phyloP scores from a whole-genome alignment of 495 filamentous ascomycete species.

The Neurospora sp. region DNA sequence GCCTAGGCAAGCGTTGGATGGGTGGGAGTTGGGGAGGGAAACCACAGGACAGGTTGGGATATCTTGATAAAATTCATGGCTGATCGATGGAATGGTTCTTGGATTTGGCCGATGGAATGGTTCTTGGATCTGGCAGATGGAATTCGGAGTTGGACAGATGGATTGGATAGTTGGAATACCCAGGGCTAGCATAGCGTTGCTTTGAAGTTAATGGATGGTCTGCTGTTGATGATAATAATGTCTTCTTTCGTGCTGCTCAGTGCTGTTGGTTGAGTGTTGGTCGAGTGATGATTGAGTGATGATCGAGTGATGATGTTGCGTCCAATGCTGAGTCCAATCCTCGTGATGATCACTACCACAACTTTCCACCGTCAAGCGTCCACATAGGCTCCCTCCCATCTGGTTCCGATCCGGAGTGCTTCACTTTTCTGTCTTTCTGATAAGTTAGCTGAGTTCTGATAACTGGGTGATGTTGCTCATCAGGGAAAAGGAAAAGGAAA shows the following conservation, averaged over 20 bases:
- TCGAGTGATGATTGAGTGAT: not conserved
- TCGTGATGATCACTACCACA: too few relatives aligned
- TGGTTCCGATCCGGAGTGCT: not conserved
- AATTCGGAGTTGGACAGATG: not conserved
- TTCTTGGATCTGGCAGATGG: not conserved
- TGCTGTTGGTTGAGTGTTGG: not conserved
- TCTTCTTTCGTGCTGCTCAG: not conserved
- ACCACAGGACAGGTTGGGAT: too few relatives aligned
- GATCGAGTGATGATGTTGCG: too few relatives aligned
- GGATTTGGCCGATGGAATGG: not conserved
- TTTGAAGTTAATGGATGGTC: not conserved
- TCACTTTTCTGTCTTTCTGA: not conserved
- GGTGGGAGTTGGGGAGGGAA: not conserved
- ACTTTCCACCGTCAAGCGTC: not conserved
- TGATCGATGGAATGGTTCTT: not conserved
- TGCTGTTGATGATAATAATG: not conserved
- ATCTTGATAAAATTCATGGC: too few relatives aligned
- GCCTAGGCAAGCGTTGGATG: not conserved
- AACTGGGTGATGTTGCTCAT: not conserved
- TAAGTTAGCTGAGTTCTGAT: not conserved
- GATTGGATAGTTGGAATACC: not conserved
- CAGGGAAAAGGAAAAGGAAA: not conserved
- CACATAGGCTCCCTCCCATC: not conserved
- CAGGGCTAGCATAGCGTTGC: not conserved
- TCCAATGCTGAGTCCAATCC: too few relatives aligned